phyloP scores from a whole-genome alignment of 177 flowering plant species.

The Vitis hybrid region DNA sequence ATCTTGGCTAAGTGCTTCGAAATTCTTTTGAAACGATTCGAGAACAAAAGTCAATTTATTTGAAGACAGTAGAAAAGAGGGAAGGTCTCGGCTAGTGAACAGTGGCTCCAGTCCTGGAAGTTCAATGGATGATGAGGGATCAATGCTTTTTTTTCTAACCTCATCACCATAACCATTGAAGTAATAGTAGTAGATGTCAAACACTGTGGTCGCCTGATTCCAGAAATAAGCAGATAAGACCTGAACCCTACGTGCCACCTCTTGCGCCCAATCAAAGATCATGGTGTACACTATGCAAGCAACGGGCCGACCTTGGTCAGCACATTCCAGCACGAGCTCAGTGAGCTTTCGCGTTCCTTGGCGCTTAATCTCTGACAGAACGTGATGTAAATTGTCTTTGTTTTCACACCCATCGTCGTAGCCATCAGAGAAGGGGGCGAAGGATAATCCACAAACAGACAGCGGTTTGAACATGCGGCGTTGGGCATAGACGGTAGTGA shows the following conservation, averaged over 20 bases:
- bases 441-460: constrained; percentile 7
- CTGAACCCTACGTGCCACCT: constrained; percentile 10
- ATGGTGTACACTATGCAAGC: not conserved
- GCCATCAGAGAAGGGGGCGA: constrained; percentile 28
- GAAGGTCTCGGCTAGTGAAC: constrained; percentile 1
- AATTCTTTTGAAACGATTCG: constrained; percentile 6
- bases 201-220: constrained; percentile 3
- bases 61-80: not conserved
- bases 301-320: not conserved
- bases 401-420: constrained; percentile 19
- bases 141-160: not conserved
- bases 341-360: not conserved
- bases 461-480: constrained; percentile 7
- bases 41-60: not conserved
- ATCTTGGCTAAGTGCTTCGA: not conserved
- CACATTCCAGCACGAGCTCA: not conserved
- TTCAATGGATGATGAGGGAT: not conserved
- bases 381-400: not conserved
- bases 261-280: constrained; percentile 1
- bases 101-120: constrained; percentile 2
- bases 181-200: constrained; percentile 10
- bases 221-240: constrained; percentile 2
- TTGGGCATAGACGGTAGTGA: constrained; percentile 11
- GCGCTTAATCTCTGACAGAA: not conserved
- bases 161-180: constrained; percentile 6